phyloP scores from a whole-genome alignment of 306 rosid genomes.

The Begonia fuchsioides region DNA sequence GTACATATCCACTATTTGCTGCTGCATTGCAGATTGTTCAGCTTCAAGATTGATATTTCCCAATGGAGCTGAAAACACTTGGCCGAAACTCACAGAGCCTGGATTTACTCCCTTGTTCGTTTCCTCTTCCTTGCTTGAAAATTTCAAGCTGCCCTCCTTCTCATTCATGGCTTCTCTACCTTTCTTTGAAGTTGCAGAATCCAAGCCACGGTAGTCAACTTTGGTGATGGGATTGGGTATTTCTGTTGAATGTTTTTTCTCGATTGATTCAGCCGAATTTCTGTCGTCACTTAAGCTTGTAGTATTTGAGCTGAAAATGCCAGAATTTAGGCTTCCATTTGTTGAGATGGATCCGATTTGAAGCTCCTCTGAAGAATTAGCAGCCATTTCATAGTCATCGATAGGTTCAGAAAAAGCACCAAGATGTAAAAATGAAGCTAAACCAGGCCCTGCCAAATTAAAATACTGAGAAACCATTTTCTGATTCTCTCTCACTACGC shows the following conservation, averaged over 20 bases:
- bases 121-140: constrained; percentile 27
- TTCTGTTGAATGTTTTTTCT: constrained; percentile 29
- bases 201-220: constrained; percentile 17
- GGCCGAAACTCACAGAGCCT: constrained; percentile 28
- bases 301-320: constrained; percentile 50
- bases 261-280: constrained; percentile 41
- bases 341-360: constrained; percentile 40
- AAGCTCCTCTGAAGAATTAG: constrained; percentile 27
- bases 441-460: constrained; percentile 21
- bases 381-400: constrained; percentile 52
- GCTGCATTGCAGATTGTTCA: constrained; percentile 72
- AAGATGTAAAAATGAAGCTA: constrained; percentile 65
- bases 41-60: constrained; percentile 59
- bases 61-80: constrained; percentile 47
- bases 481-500: constrained; percentile 54
- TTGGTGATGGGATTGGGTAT: constrained; percentile 21
- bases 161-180: constrained; percentile 13
- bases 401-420: constrained; percentile 35
- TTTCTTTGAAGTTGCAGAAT: constrained; percentile 45
- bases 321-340: constrained; percentile 44
- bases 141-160: constrained; percentile 28
- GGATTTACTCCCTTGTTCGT: constrained; percentile 13
- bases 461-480: constrained; percentile 80
- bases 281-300: constrained; percentile 61
- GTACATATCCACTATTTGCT: constrained; percentile 83